phyloP scores from a whole-genome alignment of 495 filamentous ascomycete genomes.

The Penicillium lagena region DNA sequence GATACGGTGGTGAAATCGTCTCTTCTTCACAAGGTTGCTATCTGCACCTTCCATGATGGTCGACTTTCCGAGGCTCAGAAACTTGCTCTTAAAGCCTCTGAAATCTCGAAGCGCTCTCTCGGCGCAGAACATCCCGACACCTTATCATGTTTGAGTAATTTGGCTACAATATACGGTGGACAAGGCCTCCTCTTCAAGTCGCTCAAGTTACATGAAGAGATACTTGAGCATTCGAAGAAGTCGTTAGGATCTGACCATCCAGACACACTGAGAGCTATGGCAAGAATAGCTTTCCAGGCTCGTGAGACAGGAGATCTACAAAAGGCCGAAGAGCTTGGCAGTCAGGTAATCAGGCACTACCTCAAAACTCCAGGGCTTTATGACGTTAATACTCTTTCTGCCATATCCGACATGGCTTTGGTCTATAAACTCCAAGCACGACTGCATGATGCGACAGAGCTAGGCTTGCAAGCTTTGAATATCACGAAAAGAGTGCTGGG shows the following conservation, averaged over 20 bases:
- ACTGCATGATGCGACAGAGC: slow-evolving; percentile 1
- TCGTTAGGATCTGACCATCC: background rate
- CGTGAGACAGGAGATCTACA: background rate
- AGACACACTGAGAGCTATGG: background rate
- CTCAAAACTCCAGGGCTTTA: background rate
- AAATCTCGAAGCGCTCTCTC: slow-evolving; percentile 5
- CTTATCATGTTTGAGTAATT: background rate
- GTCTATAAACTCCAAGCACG: slow-evolving; percentile 3
- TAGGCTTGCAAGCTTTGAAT: background rate
- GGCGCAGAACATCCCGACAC: slow-evolving; percentile 4
- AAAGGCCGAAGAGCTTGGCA: slow-evolving; percentile 1
- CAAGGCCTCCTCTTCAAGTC: slow-evolving; percentile 1
- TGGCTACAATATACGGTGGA: slow-evolving; percentile 1
- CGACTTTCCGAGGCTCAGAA: slow-evolving; percentile 10
- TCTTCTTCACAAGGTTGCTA: background rate
- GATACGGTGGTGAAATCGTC: background rate
- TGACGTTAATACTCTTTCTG: slow-evolving; percentile 1
- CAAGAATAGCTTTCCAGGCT: background rate
- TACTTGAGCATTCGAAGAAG: background rate
- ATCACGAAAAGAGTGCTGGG: slow-evolving; percentile 1
- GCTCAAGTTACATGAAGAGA: background rate
- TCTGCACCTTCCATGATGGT: slow-evolving; percentile 4
- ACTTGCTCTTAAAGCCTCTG: slow-evolving; percentile 9
- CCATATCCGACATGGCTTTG: slow-evolving; percentile 2
- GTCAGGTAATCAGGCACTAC: slow-evolving; percentile 1